Conservation (phyloP, 129 eudicot genomes). For the Scalesia atractyloides region DNA sequence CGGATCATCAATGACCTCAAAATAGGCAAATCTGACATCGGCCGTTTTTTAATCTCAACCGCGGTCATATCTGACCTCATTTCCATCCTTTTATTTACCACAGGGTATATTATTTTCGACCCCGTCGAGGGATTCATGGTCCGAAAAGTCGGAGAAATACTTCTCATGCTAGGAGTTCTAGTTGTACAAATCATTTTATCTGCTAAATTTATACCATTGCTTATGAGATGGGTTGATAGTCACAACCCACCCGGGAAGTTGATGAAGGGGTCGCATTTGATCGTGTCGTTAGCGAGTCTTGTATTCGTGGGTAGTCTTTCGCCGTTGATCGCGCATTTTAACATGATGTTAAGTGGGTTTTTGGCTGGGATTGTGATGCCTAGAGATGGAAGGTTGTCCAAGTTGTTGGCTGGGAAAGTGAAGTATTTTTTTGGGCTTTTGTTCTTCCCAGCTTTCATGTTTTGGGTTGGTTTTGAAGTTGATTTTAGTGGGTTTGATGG, state of each 20-base stretch:
- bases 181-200: conserved; percentile 44
- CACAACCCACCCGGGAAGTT: conserved; percentile 85
- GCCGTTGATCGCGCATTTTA: conserved; percentile 43
- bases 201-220: conserved; percentile 43
- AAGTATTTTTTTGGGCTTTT: conserved; percentile 65
- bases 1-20: conserved; percentile 73
- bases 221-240: conserved; percentile 76
- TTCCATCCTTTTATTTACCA: conserved; percentile 47
- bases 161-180: conserved; percentile 31
- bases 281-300: conserved; percentile 62
- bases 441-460: conserved; percentile 71
- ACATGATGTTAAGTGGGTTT: conserved; percentile 67
- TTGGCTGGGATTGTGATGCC: conserved; percentile 84
- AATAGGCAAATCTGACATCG: conserved; percentile 85
- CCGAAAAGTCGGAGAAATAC: not conserved
- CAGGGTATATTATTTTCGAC: conserved; percentile 54
- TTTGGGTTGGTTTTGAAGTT: conserved; percentile 75
- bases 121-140: conserved; percentile 28
- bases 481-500: conserved; percentile 48
- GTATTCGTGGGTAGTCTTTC: conserved; percentile 58
- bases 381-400: conserved; percentile 75
- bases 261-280: conserved; percentile 78
- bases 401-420: conserved; percentile 58
- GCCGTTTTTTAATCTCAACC: conserved; percentile 59
- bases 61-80: conserved; percentile 65